phyloP scores from a whole-genome alignment of 192 early-diverging fungal species.

The Coemansia aciculifera region DNA sequence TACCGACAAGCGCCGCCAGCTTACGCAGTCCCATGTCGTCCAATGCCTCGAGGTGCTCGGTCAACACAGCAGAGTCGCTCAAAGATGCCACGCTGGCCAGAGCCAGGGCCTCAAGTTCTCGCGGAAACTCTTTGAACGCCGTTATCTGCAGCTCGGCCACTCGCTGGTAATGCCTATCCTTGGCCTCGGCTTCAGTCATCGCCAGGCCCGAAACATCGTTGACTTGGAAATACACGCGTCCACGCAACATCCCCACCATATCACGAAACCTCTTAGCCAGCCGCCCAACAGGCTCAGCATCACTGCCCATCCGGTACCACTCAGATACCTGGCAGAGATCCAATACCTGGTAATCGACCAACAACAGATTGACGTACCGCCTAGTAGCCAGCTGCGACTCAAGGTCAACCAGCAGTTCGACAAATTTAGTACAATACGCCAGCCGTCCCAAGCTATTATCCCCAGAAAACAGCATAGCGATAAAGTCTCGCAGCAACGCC shows the following conservation, averaged over 20 bases:
- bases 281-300: constrained; percentile 4
- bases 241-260: constrained; percentile 68
- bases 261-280: constrained; percentile 58
- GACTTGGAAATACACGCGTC: constrained; percentile 66
- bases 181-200: constrained; percentile 66
- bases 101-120: constrained; percentile 70
- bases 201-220: constrained; percentile 77
- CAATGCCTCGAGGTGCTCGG: constrained; percentile 59
- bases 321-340: constrained; percentile 29
- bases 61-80: constrained; percentile 46
- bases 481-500: constrained; percentile 64
- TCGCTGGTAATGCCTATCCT: constrained; percentile 60
- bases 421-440: constrained; percentile 66
- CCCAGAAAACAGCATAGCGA: constrained; percentile 21
- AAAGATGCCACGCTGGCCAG: constrained; percentile 72
- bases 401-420: constrained; percentile 88
- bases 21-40: constrained; percentile 49
- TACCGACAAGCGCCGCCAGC: constrained; percentile 63
- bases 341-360: constrained; percentile 79
- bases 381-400: constrained; percentile 89
- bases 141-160: constrained; percentile 70
- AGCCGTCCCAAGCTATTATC: constrained; percentile 14
- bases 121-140: constrained; percentile 70
- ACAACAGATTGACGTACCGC: constrained; percentile 76
- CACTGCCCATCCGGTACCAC: neutral